Conservation (phyloP, 345 rosid genomes). For the Eucalyptus melliodora region DNA sequence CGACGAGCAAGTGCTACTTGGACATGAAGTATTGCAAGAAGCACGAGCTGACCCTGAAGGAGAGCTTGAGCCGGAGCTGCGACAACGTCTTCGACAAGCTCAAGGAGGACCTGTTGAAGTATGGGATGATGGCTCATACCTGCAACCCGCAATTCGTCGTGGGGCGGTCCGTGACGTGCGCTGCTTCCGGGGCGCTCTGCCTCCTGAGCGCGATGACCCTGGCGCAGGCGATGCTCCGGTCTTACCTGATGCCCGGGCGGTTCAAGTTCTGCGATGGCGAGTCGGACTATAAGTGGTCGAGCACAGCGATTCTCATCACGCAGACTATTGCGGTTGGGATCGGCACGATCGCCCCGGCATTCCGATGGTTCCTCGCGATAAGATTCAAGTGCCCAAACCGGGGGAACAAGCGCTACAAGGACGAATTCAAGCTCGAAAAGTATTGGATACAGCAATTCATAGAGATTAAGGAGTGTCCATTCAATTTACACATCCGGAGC, state of each 20-base stretch:
- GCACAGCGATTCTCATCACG: constrained; percentile 28
- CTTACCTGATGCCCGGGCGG: constrained; percentile 41
- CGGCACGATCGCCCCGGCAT: constrained; percentile 62
- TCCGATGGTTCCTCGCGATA: constrained; percentile 74
- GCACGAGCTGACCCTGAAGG: constrained; percentile 38
- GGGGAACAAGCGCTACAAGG: constrained; percentile 5
- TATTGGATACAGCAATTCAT: constrained; percentile 55
- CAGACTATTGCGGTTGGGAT: constrained; percentile 52
- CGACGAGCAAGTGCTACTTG: constrained; percentile 30
- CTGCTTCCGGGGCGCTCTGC: constrained; percentile 73
- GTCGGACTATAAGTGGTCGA: constrained; percentile 82
- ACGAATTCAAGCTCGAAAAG: constrained; percentile 37
- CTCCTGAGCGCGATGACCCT: constrained; percentile 42
- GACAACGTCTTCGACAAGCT: constrained; percentile 20
- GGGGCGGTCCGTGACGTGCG: constrained; percentile 70
- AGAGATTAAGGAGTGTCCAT: constrained; percentile 62
- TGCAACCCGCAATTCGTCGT: constrained; percentile 78
- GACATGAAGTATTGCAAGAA: constrained; percentile 54
- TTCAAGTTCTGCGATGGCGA: constrained; percentile 55
- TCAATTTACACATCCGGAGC: constrained; percentile 9
- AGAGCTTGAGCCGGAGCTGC: constrained; percentile 20
- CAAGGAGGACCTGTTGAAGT: constrained; percentile 44
- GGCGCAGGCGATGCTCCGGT: constrained; percentile 54
- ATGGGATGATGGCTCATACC: constrained; percentile 93
- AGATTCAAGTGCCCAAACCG: constrained; percentile 49